Conservation (phyloP, 192 early-diverging fungal species). For the Coemansia sp. region DNA sequence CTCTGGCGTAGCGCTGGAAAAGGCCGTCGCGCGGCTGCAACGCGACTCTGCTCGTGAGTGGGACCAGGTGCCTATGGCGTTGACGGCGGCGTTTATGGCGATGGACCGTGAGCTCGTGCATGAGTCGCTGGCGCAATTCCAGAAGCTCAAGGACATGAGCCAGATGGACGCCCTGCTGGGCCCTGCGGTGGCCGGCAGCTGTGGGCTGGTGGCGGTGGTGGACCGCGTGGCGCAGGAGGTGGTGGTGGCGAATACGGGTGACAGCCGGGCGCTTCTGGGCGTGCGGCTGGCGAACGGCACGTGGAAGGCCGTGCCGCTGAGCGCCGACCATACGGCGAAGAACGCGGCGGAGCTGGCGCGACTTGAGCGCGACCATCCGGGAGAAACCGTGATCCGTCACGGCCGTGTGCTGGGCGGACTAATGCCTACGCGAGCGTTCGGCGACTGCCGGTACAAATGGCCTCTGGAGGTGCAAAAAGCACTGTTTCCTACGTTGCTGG, state of each 20-base stretch:
- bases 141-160: slow-evolving; percentile 11
- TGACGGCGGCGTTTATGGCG: slow-evolving; percentile 18
- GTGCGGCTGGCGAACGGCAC: slow-evolving; percentile 28
- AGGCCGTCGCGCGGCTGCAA: slow-evolving; percentile 20
- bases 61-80: slow-evolving; percentile 28
- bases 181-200: slow-evolving; percentile 32
- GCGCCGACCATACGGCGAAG: slow-evolving; percentile 61
- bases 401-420: slow-evolving; percentile 62
- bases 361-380: slow-evolving; percentile 67
- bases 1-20: not conserved
- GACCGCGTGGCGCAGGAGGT: slow-evolving; percentile 18
- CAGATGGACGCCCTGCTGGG: slow-evolving; percentile 34
- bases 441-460: slow-evolving; percentile 72
- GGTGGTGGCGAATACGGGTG: slow-evolving; percentile 32
- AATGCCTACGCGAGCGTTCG: slow-evolving; percentile 61
- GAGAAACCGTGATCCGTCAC: slow-evolving; percentile 56
- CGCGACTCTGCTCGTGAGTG: slow-evolving; percentile 27
- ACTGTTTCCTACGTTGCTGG: slow-evolving; percentile 28
- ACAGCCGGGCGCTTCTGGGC: slow-evolving; percentile 39
- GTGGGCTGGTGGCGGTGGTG: slow-evolving; percentile 34
- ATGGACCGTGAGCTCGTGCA: slow-evolving; percentile 26
- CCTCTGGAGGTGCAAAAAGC: slow-evolving; percentile 56
- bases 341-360: slow-evolving; percentile 53
- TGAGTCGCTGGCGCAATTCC: slow-evolving; percentile 15
- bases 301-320: slow-evolving; percentile 57